These are phyloP conservation scores for Haplosporangium gracile DNA, from an alignment of 192 early-diverging fungal genomes.

Conservation along the genomic window DNA sequence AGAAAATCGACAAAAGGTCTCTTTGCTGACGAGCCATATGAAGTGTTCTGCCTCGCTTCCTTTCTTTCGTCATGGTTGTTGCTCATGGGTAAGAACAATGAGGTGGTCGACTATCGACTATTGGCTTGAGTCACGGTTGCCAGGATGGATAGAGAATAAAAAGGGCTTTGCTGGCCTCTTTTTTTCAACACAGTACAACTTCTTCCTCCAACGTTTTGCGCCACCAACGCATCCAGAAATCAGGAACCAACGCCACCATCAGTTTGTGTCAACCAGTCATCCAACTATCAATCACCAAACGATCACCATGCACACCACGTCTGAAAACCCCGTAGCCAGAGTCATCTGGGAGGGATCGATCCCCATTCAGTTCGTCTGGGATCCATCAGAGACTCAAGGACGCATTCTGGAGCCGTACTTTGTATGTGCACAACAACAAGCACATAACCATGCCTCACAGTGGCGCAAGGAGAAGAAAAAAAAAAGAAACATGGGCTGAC, in stretches of 20 bases:
- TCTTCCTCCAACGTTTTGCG: not conserved
- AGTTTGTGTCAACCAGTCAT: not conserved
- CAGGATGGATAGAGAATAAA: not conserved
- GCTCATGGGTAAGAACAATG: not conserved
- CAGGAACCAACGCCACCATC: not conserved
- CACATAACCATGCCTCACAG: not conserved
- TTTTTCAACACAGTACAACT: not conserved
- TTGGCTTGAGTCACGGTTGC: conserved; percentile 1
- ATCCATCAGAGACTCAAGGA: conserved; percentile 2
- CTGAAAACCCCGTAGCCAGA: conserved; percentile 41
- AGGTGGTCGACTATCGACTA: conserved; percentile 1
- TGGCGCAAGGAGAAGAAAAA: not conserved
- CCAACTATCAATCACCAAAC: not conserved
- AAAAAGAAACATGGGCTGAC: not conserved
- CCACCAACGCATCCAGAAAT: not conserved
- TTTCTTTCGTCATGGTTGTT: too few relatives aligned
- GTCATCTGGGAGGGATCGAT: conserved; percentile 55
- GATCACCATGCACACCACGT: conserved; percentile 2
- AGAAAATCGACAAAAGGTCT: not conserved
- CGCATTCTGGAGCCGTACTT: not conserved
- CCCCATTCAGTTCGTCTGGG: conserved; percentile 39
- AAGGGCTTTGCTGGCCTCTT: not conserved
- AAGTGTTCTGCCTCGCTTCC: too few relatives aligned
- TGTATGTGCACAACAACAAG: not conserved
- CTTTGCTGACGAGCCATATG: too few relatives aligned